Conservation (phyloP, 2,329 filamentous ascomycete genomes). For the Teratosphaeria nubilosa region DNA sequence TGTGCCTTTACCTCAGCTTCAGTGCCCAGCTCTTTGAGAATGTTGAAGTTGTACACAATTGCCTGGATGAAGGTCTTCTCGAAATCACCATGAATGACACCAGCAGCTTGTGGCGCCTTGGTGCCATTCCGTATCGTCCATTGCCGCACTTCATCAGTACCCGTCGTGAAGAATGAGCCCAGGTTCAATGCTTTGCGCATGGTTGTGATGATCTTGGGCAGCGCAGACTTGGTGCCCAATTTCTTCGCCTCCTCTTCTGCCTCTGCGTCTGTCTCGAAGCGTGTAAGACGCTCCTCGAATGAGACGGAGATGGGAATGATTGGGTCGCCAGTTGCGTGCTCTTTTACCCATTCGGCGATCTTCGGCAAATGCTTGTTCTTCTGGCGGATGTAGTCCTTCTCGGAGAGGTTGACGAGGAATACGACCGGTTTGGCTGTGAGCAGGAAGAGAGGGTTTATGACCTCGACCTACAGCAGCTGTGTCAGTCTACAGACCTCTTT, state of each 20-base stretch:
- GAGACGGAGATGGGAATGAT: conserved; percentile 88
- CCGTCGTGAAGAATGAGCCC: conserved; percentile 93
- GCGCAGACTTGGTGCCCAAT: conserved; percentile 72
- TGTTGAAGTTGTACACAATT: conserved; percentile 80
- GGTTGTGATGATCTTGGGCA: conserved; percentile 82
- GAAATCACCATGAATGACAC: conserved; percentile 96
- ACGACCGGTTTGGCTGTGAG: conserved; percentile 95
- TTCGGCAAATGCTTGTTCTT: conserved; percentile 99
- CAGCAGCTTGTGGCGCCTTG: conserved; percentile 94
- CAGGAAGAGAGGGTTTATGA: conserved; percentile 93
- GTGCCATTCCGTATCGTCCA: conserved; percentile 95
- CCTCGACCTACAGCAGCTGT: conserved; percentile 60
- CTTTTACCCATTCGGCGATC: conserved; percentile 91
- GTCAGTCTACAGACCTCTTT: conserved; percentile 1
- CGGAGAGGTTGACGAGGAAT: conserved; percentile 91
- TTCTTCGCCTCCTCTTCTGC: conserved; percentile 80
- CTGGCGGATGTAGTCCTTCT: conserved; percentile 93
- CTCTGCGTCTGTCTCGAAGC: conserved; percentile 66
- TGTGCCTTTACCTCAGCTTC: conserved; percentile 83
- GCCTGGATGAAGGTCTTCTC: conserved; percentile 99
- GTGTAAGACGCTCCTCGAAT: conserved; percentile 84
- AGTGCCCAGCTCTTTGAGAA: conserved; percentile 76
- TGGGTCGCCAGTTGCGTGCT: conserved; percentile 75
- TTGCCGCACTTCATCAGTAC: conserved; percentile 90
- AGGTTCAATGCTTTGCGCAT: conserved; percentile 91